Evolutionary conservation across 23 red algal species (phyloP).

Genomic region (Gracilaria vermiculophylla): DNA sequence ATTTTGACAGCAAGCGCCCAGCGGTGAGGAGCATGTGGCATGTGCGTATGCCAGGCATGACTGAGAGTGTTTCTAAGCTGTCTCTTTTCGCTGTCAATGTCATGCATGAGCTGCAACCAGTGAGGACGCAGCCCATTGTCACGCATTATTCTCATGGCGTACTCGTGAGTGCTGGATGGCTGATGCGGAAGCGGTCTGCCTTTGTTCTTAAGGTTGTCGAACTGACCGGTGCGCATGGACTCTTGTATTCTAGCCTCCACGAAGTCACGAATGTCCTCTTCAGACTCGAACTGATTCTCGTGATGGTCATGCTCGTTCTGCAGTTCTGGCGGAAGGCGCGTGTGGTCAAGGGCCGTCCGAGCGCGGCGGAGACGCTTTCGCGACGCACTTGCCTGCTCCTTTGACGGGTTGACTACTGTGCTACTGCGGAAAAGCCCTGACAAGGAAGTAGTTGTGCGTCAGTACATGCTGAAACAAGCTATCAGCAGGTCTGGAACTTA

Average conservation of each 20-base stretch:
- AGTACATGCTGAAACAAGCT: neutral
- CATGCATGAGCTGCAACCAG: constrained; percentile 72
- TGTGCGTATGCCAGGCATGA: constrained; percentile 51
- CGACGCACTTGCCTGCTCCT: constrained; percentile 16
- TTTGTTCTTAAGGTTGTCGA: constrained; percentile 70
- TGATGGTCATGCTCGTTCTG: neutral
- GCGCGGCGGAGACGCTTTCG: constrained; percentile 43
- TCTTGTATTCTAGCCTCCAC: constrained; percentile 57
- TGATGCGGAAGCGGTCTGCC: constrained; percentile 50
- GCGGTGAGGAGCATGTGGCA: constrained; percentile 42
- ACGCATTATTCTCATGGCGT: constrained; percentile 66
- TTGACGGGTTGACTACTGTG: constrained; percentile 34
- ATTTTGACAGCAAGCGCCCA: constrained; percentile 32
- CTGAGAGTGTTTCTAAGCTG: constrained; percentile 5
- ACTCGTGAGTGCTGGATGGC: constrained; percentile 25
- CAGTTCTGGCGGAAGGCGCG: constrained; percentile 20
- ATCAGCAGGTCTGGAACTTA: neutral
- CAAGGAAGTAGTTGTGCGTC: neutral
- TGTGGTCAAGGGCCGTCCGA: constrained; percentile 17
- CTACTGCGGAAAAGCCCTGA: constrained; percentile 26
- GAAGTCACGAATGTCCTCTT: constrained; percentile 34
- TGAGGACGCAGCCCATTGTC: constrained; percentile 55
- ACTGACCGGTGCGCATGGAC: constrained; percentile 54
- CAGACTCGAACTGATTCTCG: constrained; percentile 33
- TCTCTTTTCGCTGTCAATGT: constrained; percentile 54